These are phyloP conservation scores for Ophiocordyceps camponoti-saundersi DNA, from an alignment of 2,329 filamentous ascomycete species.

Conservation along the genomic window DNA sequence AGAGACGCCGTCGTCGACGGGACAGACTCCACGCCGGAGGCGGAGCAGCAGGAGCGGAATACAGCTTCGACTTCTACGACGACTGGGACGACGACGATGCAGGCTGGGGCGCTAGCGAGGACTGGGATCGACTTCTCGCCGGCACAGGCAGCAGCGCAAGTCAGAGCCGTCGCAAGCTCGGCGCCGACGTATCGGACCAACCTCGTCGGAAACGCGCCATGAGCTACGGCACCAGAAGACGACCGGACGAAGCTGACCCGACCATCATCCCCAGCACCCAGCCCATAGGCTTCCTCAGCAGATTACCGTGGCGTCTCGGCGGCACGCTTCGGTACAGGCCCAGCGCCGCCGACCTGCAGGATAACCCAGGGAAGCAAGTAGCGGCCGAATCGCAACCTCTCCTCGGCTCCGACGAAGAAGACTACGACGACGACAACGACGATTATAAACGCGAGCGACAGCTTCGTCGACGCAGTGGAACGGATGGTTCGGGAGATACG, in stretches of 20 bases:
- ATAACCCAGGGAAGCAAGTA: constrained; percentile 49
- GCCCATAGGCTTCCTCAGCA: constrained; percentile 68
- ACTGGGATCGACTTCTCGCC: constrained; percentile 68
- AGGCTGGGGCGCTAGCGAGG: constrained; percentile 50
- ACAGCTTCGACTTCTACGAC: constrained; percentile 93
- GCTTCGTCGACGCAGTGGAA: constrained; percentile 51
- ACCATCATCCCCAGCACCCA: constrained; percentile 83
- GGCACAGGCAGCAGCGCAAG: constrained; percentile 41
- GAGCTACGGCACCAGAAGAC: constrained; percentile 67
- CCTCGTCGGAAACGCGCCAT: constrained; percentile 63
- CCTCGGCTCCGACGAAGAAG: constrained; percentile 24
- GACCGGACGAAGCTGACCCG: constrained; percentile 48
- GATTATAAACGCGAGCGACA: constrained; percentile 5
- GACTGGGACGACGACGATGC: constrained; percentile 63
- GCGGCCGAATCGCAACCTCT: constrained; percentile 52
- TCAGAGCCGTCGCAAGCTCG: constrained; percentile 38
- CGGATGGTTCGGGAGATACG: constrained; percentile 63
- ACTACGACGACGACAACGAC: constrained; percentile 11
- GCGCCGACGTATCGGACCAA: constrained; percentile 32
- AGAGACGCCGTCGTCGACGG: constrained; percentile 50
- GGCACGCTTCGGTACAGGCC: constrained; percentile 75
- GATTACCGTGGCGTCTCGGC: constrained; percentile 72
- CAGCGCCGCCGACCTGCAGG: constrained; percentile 76
- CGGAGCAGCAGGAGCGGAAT: constrained; percentile 38
- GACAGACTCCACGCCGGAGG: constrained; percentile 26